Base-by-base conservation (phyloP, 108 stramenopile species). In the Fragilariopsis cylindrus region DNA sequence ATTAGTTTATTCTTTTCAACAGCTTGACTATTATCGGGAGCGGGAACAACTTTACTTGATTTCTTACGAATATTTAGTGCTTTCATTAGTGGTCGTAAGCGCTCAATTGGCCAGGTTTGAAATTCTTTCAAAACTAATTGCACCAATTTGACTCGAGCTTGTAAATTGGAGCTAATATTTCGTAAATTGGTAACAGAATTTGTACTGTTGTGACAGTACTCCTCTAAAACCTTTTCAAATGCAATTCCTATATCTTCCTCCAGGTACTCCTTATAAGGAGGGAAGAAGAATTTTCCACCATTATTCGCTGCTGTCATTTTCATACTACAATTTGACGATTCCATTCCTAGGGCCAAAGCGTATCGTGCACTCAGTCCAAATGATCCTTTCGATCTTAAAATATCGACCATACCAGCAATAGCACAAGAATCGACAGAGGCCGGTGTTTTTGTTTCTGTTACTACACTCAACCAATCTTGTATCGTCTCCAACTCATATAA, bases 351-450 rank as follows among this genome's bases (percentile, higher is more conserved):
- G 48, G 75, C 85, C n/a, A 94, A 19, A 44, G 89, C 87, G 69
- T 89, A 90, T 57, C 92, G 76, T 18, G 75, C 80, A 68, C 84
- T 80, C 53, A 94, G 72, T 5, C 79, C 88, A 75, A 94, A 91
- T 48, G 82, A 90, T 53, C 92, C 92, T 71, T 90, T 77, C 41
- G 76, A 74, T 48, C 92, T 57, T 3, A 94, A 63, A 49, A 94
- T 45, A 71, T 94, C 92, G 39, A 94, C 71, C 43, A 90, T 54
- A 64, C 92, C 92, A 46, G 92, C 92, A 77, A 94, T 82, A 3
- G 85, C 88, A 39, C 84, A 82, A 21, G 81, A 82, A 60, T 94
- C 92, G 16, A 91, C 92, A 4, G 71, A 48, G 13, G 84, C 72
- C 7, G 92, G 92, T 70, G 84, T 82, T 65, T 78, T 72, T 11